Evolutionary conservation across 2,329 filamentous ascomycete genomes (phyloP), one percentile per base, ranked within the genome.

Genomic region (Aspergillus aculeatinus): DNA sequence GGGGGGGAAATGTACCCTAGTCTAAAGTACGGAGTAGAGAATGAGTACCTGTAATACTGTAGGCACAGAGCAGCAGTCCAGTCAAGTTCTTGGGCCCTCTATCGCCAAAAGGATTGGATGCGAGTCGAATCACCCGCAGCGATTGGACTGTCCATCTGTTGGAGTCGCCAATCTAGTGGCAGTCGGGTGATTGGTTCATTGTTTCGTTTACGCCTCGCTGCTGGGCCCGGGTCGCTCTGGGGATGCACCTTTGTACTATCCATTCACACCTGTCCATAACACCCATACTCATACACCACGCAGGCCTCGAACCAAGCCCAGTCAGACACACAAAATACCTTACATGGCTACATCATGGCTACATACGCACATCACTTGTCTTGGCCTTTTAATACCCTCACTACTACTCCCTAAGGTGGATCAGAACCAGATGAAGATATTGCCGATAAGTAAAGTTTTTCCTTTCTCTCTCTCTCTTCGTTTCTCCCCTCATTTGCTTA

Each of bases 111-210:
- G 25, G 52, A 55, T 27, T 35, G 47, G 21, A 7, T 42, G 39
- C 14, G 58, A 33, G 58, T 29, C 51, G 51, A 50, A 59, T n/a
- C 39, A 42, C 44, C 42, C 12, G 33, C 61, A 50, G 56, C 39
- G 47, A 61, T 63, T 59, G 56, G 53, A 33, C 47, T 53, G 53
- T 21, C 48, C 52, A 51, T 48, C 23, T 39, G 21, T 33, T 54
- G 57, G 57, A 54, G 57, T 42, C 57, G 44, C 27, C 59, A 55
- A 58, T 63, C 56, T 53, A 56, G 59, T 61, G 50, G 55, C 59
- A 50, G 44, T 48, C 47, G 44, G 42, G 47, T 39, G 33, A 49
- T 51, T 51, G 35, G 52, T 48, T 33, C 47, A 29, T 25, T 21
- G 33, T 31, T 47, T 57, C 51, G 33, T 51, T 19, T 47, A 53